A percentile compares a stretch with the other conserved stretches of the same genome.
Evolutionary conservation across 2,329 filamentous ascomycete genomes (phyloP).

Genomic region (Balansia obtecta): DNA sequence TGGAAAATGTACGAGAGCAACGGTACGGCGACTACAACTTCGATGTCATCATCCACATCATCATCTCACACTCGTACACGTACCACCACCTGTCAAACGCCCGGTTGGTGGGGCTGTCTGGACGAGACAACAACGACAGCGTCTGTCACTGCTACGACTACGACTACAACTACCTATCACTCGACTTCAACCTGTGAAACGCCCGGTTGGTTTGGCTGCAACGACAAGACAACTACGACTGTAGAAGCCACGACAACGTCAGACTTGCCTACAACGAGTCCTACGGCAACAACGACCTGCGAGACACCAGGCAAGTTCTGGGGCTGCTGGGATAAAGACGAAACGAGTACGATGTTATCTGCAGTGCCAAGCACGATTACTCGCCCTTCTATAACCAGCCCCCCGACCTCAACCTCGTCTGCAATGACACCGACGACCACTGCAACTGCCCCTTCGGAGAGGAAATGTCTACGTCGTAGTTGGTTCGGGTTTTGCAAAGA

Average conservation of each 20-base stretch:
- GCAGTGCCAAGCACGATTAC: neutral
- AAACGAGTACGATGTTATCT: conserved; percentile 14
- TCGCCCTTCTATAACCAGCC: conserved; percentile 16
- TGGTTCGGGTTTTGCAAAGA: conserved; percentile 32
- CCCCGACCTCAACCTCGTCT: conserved; percentile 17
- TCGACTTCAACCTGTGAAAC: conserved; percentile 45
- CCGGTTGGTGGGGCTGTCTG: conserved; percentile 81
- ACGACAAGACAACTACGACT: conserved; percentile 29
- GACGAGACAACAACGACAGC: conserved; percentile 47
- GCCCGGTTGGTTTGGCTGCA: conserved; percentile 57
- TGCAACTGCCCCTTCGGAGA: conserved; percentile 13
- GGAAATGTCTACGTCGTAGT: conserved; percentile 22
- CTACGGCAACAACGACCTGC: conserved; percentile 27
- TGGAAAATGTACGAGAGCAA: conserved; percentile 97
- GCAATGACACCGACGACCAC: conserved; percentile 16
- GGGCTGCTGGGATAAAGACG: conserved; percentile 36
- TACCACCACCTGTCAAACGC: conserved; percentile 80
- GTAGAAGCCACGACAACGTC: conserved; percentile 17
- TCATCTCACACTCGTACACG: conserved; percentile 56
- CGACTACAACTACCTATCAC: conserved; percentile 27
- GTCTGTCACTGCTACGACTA: conserved; percentile 20
- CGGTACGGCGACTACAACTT: conserved; percentile 63
- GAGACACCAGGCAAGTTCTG: conserved; percentile 42
- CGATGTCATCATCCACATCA: conserved; percentile 38
- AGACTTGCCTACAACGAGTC: conserved; percentile 12